Evolutionary conservation across 257 asterid genomes (phyloP).

Genomic region (Jaltomata sinuosa): DNA sequence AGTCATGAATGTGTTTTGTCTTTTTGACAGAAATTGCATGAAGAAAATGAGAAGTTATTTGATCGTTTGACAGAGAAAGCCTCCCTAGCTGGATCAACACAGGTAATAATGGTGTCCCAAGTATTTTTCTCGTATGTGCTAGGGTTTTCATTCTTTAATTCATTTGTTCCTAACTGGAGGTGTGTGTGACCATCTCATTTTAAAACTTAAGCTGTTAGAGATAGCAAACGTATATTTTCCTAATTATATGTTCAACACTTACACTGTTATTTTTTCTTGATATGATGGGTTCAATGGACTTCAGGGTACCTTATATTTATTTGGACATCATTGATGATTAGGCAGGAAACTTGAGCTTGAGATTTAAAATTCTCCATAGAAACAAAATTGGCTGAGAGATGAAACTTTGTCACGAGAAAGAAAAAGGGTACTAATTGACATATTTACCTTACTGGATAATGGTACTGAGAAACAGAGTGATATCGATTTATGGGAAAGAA

Average conservation of each 20-base stretch:
- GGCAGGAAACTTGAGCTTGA: background rate
- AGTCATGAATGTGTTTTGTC: background rate
- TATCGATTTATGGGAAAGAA: background rate
- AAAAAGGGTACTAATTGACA: background rate
- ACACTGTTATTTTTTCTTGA: background rate
- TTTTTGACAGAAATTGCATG: conserved; percentile 77
- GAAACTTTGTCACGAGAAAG: background rate
- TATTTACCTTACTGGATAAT: background rate
- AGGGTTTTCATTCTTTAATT: background rate
- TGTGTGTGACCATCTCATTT: background rate
- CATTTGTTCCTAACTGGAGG: background rate
- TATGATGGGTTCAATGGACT: background rate
- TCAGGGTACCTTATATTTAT: background rate
- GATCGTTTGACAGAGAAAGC: conserved; percentile 91
- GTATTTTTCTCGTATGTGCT: background rate
- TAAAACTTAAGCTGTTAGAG: background rate
- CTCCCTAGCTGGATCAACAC: conserved; percentile 67
- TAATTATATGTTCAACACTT: background rate
- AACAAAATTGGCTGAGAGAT: background rate
- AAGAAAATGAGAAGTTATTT: conserved; percentile 94
- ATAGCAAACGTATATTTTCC: background rate
- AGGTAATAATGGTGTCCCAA: conserved; percentile 31
- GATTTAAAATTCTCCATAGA: background rate
- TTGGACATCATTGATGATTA: background rate
- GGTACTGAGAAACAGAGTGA: background rate